Base-by-base conservation (phyloP, 1,139 yeast genomes). In the Pichia kudriavzevii region DNA sequence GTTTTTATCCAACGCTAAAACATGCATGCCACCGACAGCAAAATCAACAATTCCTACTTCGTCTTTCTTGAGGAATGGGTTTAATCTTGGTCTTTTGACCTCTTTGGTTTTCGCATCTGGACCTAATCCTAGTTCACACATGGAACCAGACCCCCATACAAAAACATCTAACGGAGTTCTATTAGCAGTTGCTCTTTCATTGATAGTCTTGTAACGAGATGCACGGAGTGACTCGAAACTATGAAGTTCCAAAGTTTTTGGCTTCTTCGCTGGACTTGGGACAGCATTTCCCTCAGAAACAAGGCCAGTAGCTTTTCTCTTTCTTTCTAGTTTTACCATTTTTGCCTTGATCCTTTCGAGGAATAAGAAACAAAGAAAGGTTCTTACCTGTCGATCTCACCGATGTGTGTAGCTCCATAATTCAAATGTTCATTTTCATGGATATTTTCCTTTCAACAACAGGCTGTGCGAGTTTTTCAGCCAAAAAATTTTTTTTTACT, bases 11-110 rank as follows among this genome's bases (percentile, higher is more conserved):
- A 91, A 61, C 0, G 93, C 96, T 29, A 93, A 58, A 1, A 82
- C 75, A 54, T 91, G 99, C 79, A 93, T 91, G 33, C 98, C 99
- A 29, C 99, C 98, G 17, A 75, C 95, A 2, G 94, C 87, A 52
- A 91, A 66, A 47, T 84, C 91, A 14, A 85, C 93, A 34, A 88
- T 74, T 2, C 79, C 80, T 8, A 71, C 70, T 5, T 66, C 67
- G 24, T 79, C 83, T 31, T 62, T 60, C 3, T 75, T 66, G 43
- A 91, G 66, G 42, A 65, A 75, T 2, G 95, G 88, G 48, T 88
- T 91, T 53, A 88, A 64, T 47, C 98, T 72, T 11, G 99, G 99
- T 51, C 99, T 75, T 55, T 88, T 91, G 15, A 91, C 96, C 56
- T 88, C 95, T 45, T 87, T 85, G 26, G 84, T 91, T 44, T 69